Percentiles rank a stretch among this genome's conserved stretches.
Conservation (phyloP, 2,329 filamentous ascomycete genomes). For the Monosporascus sp. region DNA sequence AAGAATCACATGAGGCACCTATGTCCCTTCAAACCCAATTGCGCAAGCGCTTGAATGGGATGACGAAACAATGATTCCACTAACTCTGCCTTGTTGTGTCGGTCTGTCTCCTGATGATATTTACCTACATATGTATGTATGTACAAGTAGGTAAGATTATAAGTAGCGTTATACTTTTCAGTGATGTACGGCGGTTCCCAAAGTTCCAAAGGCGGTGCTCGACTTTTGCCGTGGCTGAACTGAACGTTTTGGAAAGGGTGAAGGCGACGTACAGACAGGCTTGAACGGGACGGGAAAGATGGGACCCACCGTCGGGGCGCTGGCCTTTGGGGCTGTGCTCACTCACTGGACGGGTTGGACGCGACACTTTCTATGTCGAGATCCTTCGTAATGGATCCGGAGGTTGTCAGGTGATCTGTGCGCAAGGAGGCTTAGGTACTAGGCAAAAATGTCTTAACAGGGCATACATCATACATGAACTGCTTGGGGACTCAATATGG, state of each 20-base stretch:
- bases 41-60: neutral
- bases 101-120: neutral
- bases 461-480: too few species aligned
- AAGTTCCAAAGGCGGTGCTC: neutral
- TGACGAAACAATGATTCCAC: neutral
- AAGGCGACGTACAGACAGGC: too few species aligned
- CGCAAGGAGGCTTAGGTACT: too few species aligned
- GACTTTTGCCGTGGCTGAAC: neutral
- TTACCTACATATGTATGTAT: neutral
- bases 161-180: neutral
- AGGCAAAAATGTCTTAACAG: too few species aligned
- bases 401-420: too few species aligned
- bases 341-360: too few species aligned
- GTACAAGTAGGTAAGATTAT: neutral
- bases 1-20: slow-evolving; percentile 11
- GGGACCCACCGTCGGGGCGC: too few species aligned
- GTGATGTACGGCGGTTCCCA: neutral
- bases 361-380: too few species aligned
- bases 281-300: too few species aligned
- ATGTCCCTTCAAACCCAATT: neutral
- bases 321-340: too few species aligned
- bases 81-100: neutral
- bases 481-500: too few species aligned
- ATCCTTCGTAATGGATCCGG: too few species aligned
- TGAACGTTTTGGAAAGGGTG: neutral